These are phyloP conservation scores for Sporothrix mexicana DNA, from an alignment of 2,329 filamentous ascomycete species.

Conservation along the genomic window DNA sequence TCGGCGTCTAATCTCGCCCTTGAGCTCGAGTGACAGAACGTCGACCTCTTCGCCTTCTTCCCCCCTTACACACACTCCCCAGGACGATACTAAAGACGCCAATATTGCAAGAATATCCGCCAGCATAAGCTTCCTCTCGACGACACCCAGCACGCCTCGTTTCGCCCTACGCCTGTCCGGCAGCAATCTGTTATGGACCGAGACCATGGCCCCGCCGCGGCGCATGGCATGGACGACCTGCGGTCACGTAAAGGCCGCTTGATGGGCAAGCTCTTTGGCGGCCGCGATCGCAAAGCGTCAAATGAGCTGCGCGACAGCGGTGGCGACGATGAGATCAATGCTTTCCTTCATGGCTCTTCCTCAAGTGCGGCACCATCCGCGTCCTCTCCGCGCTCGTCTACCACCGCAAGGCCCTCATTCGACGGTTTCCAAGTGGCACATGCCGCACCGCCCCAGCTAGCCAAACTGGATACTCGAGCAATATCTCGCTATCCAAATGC, in stretches of 20 bases:
- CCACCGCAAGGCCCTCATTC: constrained; percentile 49
- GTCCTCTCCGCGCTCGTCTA: constrained; percentile 28
- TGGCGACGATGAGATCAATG: constrained; percentile 52
- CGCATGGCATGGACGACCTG: constrained; percentile 32
- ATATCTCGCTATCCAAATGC: constrained; percentile 63
- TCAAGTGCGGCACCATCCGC: neutral
- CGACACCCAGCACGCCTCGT: neutral
- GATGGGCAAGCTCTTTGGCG: constrained; percentile 67
- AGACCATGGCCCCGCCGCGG: constrained; percentile 31
- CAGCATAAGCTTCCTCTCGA: neutral
- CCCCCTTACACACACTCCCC: neutral
- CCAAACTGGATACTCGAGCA: constrained; percentile 60
- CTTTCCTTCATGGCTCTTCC: constrained; percentile 62
- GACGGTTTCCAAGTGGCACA: constrained; percentile 62
- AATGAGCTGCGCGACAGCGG: constrained; percentile 48
- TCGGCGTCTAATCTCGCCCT: constrained; percentile 1
- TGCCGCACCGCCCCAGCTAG: constrained; percentile 55
- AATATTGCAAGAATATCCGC: neutral
- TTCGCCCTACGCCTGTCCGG: neutral
- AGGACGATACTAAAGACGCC: too few relatives aligned
- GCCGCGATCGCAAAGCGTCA: constrained; percentile 46
- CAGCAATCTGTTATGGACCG: constrained; percentile 34
- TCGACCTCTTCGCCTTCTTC: neutral
- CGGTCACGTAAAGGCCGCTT: constrained; percentile 59
- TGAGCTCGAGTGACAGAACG: neutral